These are phyloP conservation scores for Xylariales sp. DNA, from an alignment of 2,329 filamentous ascomycete species.

Conservation along the genomic window DNA sequence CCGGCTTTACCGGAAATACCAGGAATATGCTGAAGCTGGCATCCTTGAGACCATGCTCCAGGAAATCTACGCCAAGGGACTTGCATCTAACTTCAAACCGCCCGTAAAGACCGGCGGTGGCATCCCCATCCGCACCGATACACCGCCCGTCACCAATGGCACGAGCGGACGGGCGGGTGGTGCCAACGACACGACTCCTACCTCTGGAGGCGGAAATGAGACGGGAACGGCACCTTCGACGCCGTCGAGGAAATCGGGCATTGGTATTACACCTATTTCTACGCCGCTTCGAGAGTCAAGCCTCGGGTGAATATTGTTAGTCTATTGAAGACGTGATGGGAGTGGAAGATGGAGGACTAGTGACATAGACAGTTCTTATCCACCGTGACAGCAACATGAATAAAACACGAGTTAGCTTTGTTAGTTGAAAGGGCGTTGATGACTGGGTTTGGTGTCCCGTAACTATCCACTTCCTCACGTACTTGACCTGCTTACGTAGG, in stretches of 20 bases:
- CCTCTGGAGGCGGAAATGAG: conserved; percentile 16
- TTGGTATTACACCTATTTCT: conserved; percentile 38
- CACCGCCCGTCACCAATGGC: conserved; percentile 43
- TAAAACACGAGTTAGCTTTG: neutral
- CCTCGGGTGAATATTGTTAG: neutral
- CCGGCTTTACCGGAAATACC: conserved; percentile 87
- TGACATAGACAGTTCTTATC: neutral
- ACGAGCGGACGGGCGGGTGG: neutral
- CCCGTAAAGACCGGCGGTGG: conserved; percentile 52
- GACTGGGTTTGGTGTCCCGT: neutral
- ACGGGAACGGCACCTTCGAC: conserved; percentile 36
- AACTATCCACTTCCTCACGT: neutral
- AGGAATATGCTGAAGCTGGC: conserved; percentile 88
- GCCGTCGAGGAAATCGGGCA: conserved; percentile 36
- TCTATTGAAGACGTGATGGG: too few species aligned
- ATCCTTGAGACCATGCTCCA: conserved; percentile 85
- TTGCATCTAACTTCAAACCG: conserved; percentile 67
- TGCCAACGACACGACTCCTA: neutral
- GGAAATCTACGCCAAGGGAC: conserved; percentile 81
- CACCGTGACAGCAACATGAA: neutral
- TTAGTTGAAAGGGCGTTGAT: neutral
- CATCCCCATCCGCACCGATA: conserved; percentile 44
- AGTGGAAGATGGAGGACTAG: neutral
- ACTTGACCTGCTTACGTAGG: neutral
- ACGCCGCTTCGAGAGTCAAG: conserved; percentile 38